Evolutionary conservation across 1,139 yeast species (phyloP), one percentile per base, ranked within the genome.

Genomic region (Taiozyma sp.): DNA sequence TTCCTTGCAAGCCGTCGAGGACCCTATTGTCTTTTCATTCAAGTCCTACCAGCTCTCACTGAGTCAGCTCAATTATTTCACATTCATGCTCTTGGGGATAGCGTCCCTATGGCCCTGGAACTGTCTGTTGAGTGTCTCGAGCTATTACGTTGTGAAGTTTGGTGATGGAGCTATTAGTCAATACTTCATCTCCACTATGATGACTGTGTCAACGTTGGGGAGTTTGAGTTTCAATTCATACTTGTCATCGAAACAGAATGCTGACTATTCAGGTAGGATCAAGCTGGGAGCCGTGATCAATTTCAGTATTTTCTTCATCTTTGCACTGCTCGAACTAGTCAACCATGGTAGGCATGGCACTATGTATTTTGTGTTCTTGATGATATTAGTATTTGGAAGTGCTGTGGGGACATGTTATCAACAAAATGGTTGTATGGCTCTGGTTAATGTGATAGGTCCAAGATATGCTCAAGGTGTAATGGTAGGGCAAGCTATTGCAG

Each of bases 41-140:
- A 43, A 19, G 23, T 44, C 47, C 8, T 9, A 41, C 2, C 30
- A 48, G 10, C 4, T 58, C 10, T 45, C 54, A 6, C 41, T 58
- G 12, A 32, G 58, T 42, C 57, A 51, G n/a, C 47, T 83, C 27
- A 78, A 78, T 49, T 89, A 88, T 63, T 45, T 77, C 22, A 80
- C 95, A 0, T 89, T 85, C 62, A 65, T 84, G 32, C 60, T 80
- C n/a, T 76, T 88, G 12, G 97, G 97, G 0, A 72, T 87, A 8
- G 85, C 93, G 0, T 71, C 87, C 40, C 74, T 93, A 43, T 93
- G 98, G 98, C 98, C 99, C 0, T 93, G 98, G 97, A 93, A 93
- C 72, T 83, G 96, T 58, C 85, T 91, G 60, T 71, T 93, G 10
- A 84, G 96, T 1, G 97, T 97, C 0, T 80, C 96, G 0, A 87